These are phyloP conservation scores for Aspergillus sp. DNA, from an alignment of 2,329 filamentous ascomycete genomes.

Conservation along the genomic window DNA sequence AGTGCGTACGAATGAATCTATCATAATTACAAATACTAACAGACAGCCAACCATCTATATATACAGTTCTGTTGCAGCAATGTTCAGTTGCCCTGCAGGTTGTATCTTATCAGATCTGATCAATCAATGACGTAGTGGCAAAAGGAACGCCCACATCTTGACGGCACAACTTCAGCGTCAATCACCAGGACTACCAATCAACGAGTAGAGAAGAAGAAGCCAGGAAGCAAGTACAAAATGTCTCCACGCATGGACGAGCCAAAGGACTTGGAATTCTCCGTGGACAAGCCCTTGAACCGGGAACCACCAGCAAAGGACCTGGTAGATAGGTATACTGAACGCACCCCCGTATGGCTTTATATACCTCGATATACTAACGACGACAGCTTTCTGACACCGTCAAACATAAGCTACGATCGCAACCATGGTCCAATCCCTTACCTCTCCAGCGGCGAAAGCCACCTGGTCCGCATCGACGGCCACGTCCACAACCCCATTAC, in stretches of 20 bases:
- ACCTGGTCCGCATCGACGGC: constrained; percentile 44
- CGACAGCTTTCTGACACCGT: constrained; percentile 45
- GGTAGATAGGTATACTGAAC: constrained; percentile 16
- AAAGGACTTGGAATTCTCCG: constrained; percentile 12
- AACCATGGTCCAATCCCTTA: constrained; percentile 50
- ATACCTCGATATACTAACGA: background rate
- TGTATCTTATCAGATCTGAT: too few relatives aligned
- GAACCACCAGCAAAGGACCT: constrained; percentile 24
- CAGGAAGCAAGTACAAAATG: background rate
- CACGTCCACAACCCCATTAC: constrained; percentile 37
- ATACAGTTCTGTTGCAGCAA: too few relatives aligned
- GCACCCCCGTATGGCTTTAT: background rate
- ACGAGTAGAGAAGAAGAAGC: too few relatives aligned
- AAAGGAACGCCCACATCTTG: too few relatives aligned
- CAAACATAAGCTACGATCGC: constrained; percentile 47
- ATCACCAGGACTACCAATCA: too few relatives aligned
- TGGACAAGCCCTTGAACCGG: constrained; percentile 25
- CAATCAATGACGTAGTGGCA: too few relatives aligned
- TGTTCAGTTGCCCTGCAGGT: too few relatives aligned
- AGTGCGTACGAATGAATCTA: too few relatives aligned
- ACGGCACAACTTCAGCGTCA: too few relatives aligned
- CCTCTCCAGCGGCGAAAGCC: constrained; percentile 29
- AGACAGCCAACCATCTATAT: too few relatives aligned
- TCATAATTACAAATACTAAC: too few relatives aligned
- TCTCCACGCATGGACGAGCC: background rate